Evolutionary conservation across 2,329 filamentous ascomycete species (phyloP).

Genomic region (Endocalyx cinctus): DNA sequence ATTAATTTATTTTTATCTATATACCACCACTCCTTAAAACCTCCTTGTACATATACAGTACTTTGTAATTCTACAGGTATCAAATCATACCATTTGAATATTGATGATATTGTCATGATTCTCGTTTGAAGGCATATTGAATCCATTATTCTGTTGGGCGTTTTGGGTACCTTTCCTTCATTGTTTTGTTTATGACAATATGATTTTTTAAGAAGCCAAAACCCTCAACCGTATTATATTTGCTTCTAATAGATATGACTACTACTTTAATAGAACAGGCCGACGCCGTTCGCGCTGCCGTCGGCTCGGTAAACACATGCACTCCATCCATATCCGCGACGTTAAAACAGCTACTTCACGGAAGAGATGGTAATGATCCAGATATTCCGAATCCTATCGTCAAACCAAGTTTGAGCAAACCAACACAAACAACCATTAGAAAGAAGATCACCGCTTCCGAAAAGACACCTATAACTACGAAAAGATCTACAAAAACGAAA

Average conservation of each 20-base stretch:
- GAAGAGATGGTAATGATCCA: conserved; percentile 21
- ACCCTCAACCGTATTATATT: too few relatives aligned
- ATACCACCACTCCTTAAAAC: too few relatives aligned
- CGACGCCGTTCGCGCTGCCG: conserved; percentile 50
- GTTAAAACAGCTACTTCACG: conserved; percentile 42
- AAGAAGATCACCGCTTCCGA: neutral
- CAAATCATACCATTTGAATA: conserved; percentile 3
- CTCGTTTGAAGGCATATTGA: conserved; percentile 11
- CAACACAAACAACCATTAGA: conserved; percentile 12
- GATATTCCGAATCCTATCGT: conserved; percentile 22
- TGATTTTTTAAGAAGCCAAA: too few relatives aligned
- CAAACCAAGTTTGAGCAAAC: conserved; percentile 27
- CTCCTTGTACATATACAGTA: too few relatives aligned
- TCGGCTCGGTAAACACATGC: conserved; percentile 50
- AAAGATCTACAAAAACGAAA: conserved; percentile 2
- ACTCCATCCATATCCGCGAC: conserved; percentile 44
- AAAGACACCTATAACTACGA: conserved; percentile 11
- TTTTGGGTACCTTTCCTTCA: conserved; percentile 16
- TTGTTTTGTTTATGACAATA: conserved; percentile 20
- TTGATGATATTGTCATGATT: conserved; percentile 9
- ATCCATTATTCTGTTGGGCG: conserved; percentile 13
- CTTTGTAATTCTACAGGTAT: too few relatives aligned
- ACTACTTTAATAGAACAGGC: conserved; percentile 35
- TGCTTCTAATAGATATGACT: too few relatives aligned
- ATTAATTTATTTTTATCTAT: too few relatives aligned